phyloP scores from a whole-genome alignment of 108 stramenopile genomes.

The Ochromonas danica region DNA sequence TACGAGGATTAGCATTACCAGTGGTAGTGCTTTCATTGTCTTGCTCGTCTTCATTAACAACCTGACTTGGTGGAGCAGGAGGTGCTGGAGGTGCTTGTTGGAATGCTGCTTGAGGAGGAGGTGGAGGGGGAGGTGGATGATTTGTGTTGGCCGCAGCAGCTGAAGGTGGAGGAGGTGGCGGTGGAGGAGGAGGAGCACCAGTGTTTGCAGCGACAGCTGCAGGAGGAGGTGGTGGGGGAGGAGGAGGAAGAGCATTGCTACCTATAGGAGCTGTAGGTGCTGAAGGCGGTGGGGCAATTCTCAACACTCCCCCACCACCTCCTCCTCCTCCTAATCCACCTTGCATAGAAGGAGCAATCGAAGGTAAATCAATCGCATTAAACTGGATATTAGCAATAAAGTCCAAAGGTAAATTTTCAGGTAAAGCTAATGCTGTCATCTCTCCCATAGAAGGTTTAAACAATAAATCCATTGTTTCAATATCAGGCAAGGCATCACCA shows the following conservation, averaged over 20 bases:
- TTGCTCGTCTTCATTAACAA: not conserved
- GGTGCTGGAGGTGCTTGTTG: slow-evolving; percentile 1
- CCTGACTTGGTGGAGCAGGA: slow-evolving; percentile 1
- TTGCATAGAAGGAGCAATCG: slow-evolving; percentile 25
- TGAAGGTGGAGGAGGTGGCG: slow-evolving; percentile 24
- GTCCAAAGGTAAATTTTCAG: slow-evolving; percentile 27
- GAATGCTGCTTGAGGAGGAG: slow-evolving; percentile 1
- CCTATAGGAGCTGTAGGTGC: not conserved
- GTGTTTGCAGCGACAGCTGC: not conserved
- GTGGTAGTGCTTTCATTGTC: not conserved
- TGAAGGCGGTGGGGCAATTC: not conserved
- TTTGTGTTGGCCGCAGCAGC: not conserved
- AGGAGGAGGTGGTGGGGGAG: slow-evolving; percentile 5
- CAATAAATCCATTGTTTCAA: slow-evolving; percentile 4
- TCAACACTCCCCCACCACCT: not conserved
- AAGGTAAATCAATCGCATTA: slow-evolving; percentile 6
- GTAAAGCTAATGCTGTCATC: slow-evolving; percentile 23
- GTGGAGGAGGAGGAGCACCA: not conserved
- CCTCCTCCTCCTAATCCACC: too few relatives aligned
- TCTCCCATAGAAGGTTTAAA: slow-evolving; percentile 34
- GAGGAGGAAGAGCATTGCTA: not conserved
- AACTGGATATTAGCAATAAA: slow-evolving; percentile 35
- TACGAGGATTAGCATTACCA: not conserved
- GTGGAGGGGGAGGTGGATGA: slow-evolving; percentile 1
- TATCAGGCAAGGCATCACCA: slow-evolving; percentile 33